Evolutionary conservation across 2,329 filamentous ascomycete genomes (phyloP), one percentile per base, ranked within the genome.

Genomic region (Alternaria alternata): DNA sequence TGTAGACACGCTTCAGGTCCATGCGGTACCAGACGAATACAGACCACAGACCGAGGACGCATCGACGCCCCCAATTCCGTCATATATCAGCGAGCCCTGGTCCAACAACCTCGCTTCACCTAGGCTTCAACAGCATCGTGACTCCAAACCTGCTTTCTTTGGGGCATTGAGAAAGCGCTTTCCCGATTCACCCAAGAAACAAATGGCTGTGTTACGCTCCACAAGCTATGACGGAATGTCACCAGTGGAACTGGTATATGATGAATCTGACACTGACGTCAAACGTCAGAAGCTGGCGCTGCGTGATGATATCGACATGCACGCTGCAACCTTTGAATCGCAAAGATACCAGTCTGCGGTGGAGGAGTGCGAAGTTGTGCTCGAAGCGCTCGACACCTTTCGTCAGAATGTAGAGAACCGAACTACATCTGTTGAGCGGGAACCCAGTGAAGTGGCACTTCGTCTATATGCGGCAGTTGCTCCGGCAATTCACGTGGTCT

Each of bases 111-210:
- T 16, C 38, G 11, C n/a, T 47, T 22, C 28, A 20, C 18, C 3
- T 14, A 32, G 7, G 12, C 39, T 34, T 7, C 22, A 22, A 38
- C 24, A 8, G 3, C 12, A 32, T 12, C 16, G 36, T 18, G 51
- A 7, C 14, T 20, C 16, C 14, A 4, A 41, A n/a, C 9, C 20
- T 6, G 18, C 3, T 28, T 16, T 28, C 28, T 6, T 26, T 14
- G 24, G 8, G 16, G 20, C 20, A 42, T 42, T 7, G 36, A 30
- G 8, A 14, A 42, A 22, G 14, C 20, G 12, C 7, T 20, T 9
- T 42, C 11, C 20, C 11, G 14, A 22, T 2, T 54, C 43, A 20
- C 18, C 57, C 16, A 62, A 32, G 36, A 68, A 68, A 41, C 64
- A 63, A 9, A 64, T 62, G 8, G 54, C 57, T 9, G 53, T 61